Percentiles rank a stretch among this genome's conserved stretches.
Evolutionary conservation across 2,329 filamentous ascomycete genomes (phyloP).

Genomic region (Ascochyta fabae): DNA sequence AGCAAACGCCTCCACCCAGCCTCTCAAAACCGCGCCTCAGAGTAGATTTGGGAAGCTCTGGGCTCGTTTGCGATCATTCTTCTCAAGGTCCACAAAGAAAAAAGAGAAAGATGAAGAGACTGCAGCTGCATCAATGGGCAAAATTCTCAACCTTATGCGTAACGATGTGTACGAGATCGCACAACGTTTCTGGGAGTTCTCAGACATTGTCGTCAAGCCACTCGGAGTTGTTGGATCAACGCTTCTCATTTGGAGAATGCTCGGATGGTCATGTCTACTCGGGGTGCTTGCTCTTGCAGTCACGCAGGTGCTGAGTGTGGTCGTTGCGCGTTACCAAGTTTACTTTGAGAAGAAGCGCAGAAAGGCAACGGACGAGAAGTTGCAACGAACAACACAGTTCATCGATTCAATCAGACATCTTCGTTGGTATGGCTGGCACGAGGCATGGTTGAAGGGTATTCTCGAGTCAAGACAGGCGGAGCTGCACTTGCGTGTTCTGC

Average conservation of each 20-base stretch:
- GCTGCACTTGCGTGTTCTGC: slow-evolving; percentile 68
- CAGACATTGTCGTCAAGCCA: slow-evolving; percentile 76
- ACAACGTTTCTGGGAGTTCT: slow-evolving; percentile 87
- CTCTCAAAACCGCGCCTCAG: slow-evolving; percentile 7
- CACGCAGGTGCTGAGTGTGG: slow-evolving; percentile 72
- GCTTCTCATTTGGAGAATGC: slow-evolving; percentile 75
- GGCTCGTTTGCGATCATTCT: slow-evolving; percentile 18
- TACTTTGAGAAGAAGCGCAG: slow-evolving; percentile 74
- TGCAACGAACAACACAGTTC: slow-evolving; percentile 83
- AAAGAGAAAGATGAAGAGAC: slow-evolving; percentile 51
- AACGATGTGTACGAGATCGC: slow-evolving; percentile 82
- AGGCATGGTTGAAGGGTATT: slow-evolving; percentile 73
- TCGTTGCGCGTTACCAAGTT: slow-evolving; percentile 71
- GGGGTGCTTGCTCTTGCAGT: slow-evolving; percentile 73
- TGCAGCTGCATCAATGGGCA: slow-evolving; percentile 79
- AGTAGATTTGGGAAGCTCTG: slow-evolving; percentile 18
- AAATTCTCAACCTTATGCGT: slow-evolving; percentile 87
- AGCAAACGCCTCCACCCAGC: slow-evolving; percentile 4
- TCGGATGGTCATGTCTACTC: slow-evolving; percentile 79
- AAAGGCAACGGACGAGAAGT: slow-evolving; percentile 74
- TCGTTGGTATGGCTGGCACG: slow-evolving; percentile 84
- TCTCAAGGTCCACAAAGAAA: slow-evolving; percentile 34
- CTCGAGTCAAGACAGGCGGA: slow-evolving; percentile 72
- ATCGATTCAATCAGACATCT: slow-evolving; percentile 84
- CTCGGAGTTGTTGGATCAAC: slow-evolving; percentile 77